A percentile compares a stretch with the other conserved stretches of the same genome.
Evolutionary conservation across 345 rosid species (phyloP).

Genomic region (Linum trigynum): DNA sequence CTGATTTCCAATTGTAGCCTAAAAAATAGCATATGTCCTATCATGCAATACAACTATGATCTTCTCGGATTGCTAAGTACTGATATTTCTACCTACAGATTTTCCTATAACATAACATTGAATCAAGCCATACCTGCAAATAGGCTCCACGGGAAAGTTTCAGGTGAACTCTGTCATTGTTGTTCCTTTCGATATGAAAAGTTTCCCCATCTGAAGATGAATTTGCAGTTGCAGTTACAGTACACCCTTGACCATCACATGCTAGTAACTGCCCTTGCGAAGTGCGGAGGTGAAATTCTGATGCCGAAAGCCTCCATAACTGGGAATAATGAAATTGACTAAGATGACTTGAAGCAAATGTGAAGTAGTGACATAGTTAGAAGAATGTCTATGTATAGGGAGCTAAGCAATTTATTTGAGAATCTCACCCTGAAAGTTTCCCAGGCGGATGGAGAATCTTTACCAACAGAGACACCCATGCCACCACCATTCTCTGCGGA

Average conservation of each 20-base stretch:
- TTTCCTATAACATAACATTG: no score
- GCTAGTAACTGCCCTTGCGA: conserved; percentile 49
- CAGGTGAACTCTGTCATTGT: conserved; percentile 37
- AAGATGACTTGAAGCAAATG: not conserved
- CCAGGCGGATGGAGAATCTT: conserved; percentile 55
- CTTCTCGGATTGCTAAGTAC: no score
- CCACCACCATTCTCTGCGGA: conserved; percentile 67
- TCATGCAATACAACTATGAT: conserved; percentile 12
- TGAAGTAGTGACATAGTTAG: not conserved
- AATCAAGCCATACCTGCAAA: conserved; percentile 38
- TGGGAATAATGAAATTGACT: conserved; percentile 13
- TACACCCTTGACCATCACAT: conserved; percentile 48
- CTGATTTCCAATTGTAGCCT: conserved; percentile 46
- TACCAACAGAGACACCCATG: conserved; percentile 35
- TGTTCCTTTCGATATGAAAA: conserved; percentile 46
- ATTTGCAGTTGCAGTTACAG: conserved; percentile 41
- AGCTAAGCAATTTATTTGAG: conserved; percentile 1
- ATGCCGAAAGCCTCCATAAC: conserved; percentile 60
- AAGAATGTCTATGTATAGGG: not conserved
- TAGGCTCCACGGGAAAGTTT: conserved; percentile 44
- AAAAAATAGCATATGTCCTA: conserved; percentile 20
- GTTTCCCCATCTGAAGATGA: conserved; percentile 37
- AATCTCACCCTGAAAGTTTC: conserved; percentile 55
- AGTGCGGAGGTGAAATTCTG: conserved; percentile 45
- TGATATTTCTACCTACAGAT: no score